Base-by-base conservation (phyloP, 768 basidiomycete genomes). In the Boletus patriciae region DNA sequence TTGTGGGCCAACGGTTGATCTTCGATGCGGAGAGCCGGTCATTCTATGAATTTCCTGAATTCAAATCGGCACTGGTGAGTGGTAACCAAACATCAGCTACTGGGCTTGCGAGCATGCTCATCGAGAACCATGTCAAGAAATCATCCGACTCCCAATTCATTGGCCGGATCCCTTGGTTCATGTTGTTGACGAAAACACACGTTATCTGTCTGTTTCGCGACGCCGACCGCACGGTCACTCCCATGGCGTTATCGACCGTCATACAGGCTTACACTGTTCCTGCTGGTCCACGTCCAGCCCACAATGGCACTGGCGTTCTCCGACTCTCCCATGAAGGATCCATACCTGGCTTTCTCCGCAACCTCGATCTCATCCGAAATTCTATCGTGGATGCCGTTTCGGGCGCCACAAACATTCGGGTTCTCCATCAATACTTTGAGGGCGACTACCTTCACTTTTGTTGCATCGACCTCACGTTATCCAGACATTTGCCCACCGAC, bases 281-380 rank as follows among this genome's bases (percentile, higher is more conserved):
- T 38, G 8, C 19, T 3, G 23, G 49, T 19, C 21, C 46, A 27
- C 12, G 5, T 21, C 19, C 27, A n/a, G 21, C 18, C 34, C 25
- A 10, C 18, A 12, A n/a, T n/a, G 18, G 10, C 10, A 4, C 15
- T 13, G 19, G 34, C 13, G 34, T 37, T 8, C 54, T 55, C 31
- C 49, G 16, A n/a, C 46, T 54, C 34, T 47, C 45, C 16, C 54
- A 55, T 11, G 54, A 55, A 15, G 54, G 49, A 23, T 8, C 43
- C 6, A 8, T n/a, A 3, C 11, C 9, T 6, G 38, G 38, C 12
- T 19, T 12, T 23, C 10, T 31, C 23, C 15, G 18, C 1, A 8
- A 5, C 10, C 7, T 44, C 11, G 19, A 34, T 23, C 25, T 44
- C 33, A 19, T 55, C 25, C 48, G 54, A 51, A 55, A 55, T 44